Conservation (phyloP, 331 rosid genomes). For the Rhamnella rubrinervis region DNA sequence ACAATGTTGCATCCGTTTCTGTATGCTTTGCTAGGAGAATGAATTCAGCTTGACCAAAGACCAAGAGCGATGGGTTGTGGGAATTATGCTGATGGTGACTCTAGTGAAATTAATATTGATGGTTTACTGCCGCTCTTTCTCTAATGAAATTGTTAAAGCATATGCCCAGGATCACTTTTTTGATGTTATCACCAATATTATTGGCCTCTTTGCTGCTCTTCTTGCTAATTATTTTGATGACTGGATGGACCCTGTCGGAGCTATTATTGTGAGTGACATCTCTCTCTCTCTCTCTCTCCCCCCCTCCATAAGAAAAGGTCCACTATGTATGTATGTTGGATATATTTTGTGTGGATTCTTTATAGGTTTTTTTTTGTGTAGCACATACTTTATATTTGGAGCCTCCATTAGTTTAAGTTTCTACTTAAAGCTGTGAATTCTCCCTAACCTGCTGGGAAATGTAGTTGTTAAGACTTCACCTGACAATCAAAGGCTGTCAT, state of each 20-base stretch:
- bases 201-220: constrained; percentile 92
- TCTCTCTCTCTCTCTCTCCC: constrained; percentile 18
- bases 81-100: constrained; percentile 92
- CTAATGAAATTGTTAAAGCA: constrained; percentile 86
- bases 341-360: neutral
- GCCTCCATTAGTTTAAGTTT: no score
- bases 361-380: no score
- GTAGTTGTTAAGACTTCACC: neutral
- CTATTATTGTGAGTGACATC: constrained; percentile 73
- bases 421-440: neutral
- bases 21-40: constrained; percentile 42
- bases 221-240: constrained; percentile 72
- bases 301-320: neutral
- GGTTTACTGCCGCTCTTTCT: constrained; percentile 85
- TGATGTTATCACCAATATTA: constrained; percentile 86
- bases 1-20: neutral
- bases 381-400: no score
- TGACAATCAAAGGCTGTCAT: constrained; percentile 6
- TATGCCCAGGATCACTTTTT: constrained; percentile 98
- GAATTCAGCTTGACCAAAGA: constrained; percentile 59
- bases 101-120: constrained; percentile 68
- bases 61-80: constrained; percentile 91
- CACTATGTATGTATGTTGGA: neutral
- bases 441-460: neutral
- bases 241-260: constrained; percentile 99